Evolutionary conservation across 2,329 filamentous ascomycete genomes (phyloP).

Genomic region (Xylogone sp.): DNA sequence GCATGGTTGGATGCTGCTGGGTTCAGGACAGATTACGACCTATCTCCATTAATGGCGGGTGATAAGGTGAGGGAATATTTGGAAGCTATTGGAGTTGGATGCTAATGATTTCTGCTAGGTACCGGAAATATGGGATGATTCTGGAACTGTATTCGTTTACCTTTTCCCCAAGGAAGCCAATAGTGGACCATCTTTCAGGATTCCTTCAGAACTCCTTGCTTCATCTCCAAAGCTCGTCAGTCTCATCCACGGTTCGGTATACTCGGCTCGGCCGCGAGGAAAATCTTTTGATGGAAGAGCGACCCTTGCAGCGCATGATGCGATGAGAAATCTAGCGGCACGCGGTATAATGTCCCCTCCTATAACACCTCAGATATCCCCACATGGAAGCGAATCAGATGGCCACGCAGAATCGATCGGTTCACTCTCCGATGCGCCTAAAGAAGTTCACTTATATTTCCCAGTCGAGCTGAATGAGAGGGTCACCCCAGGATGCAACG

Average conservation of each 20-base stretch:
- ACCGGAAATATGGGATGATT: slow-evolving; percentile 63
- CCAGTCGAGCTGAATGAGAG: slow-evolving; percentile 29
- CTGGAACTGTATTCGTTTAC: slow-evolving; percentile 53
- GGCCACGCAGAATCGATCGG: slow-evolving; percentile 15
- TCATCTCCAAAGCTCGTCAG: slow-evolving; percentile 36
- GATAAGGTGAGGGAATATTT: slow-evolving; percentile 44
- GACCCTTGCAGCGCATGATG: slow-evolving; percentile 47
- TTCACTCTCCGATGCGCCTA: slow-evolving; percentile 26
- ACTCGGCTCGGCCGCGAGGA: slow-evolving; percentile 18
- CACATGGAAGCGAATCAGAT: slow-evolving; percentile 11
- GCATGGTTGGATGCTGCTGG: slow-evolving; percentile 55
- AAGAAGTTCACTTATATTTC: slow-evolving; percentile 50
- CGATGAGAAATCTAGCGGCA: slow-evolving; percentile 33
- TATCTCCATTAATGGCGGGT: slow-evolving; percentile 44
- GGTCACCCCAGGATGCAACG: slow-evolving; percentile 15
- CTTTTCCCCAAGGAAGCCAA: slow-evolving; percentile 49
- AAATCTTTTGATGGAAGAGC: slow-evolving; percentile 44
- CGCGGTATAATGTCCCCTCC: slow-evolving; percentile 34
- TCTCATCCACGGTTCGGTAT: slow-evolving; percentile 9
- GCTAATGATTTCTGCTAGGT: slow-evolving; percentile 39
- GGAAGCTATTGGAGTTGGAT: not conserved
- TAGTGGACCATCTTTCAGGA: slow-evolving; percentile 56
- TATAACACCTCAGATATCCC: slow-evolving; percentile 18
- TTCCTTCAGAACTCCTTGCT: slow-evolving; percentile 49
- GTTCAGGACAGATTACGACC: slow-evolving; percentile 52